Evolutionary conservation across 2,329 filamentous ascomycete species (phyloP).

Genomic region (Diplodia mutila): DNA sequence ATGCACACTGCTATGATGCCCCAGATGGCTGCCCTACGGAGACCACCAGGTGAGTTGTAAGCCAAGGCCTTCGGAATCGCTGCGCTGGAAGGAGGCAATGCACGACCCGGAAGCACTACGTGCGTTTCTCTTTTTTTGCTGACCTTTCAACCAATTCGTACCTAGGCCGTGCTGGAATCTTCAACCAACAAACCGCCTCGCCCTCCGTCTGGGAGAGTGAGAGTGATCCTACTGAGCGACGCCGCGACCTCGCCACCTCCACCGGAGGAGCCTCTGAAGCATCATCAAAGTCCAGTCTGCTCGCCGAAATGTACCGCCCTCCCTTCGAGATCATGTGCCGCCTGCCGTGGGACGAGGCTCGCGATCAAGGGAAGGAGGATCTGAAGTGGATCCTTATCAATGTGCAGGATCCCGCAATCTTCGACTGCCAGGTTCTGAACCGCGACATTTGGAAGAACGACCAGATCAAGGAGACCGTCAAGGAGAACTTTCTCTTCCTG

Average conservation of each 20-base stretch:
- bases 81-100: background rate
- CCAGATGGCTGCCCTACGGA: conserved; percentile 57
- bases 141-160: background rate
- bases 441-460: conserved; percentile 94
- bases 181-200: conserved; percentile 63
- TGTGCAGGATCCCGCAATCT: conserved; percentile 89
- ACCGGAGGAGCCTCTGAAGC: conserved; percentile 68
- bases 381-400: conserved; percentile 97
- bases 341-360: conserved; percentile 79
- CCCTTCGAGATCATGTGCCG: conserved; percentile 87
- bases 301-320: conserved; percentile 90
- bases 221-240: conserved; percentile 51
- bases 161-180: conserved; percentile 61
- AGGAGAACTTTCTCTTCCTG: conserved; percentile 93
- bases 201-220: conserved; percentile 64
- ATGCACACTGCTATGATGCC: conserved; percentile 67
- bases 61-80: background rate
- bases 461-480: conserved; percentile 75
- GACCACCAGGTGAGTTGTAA: conserved; percentile 6
- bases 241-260: conserved; percentile 60
- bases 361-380: conserved; percentile 80
- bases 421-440: conserved; percentile 92
- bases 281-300: conserved; percentile 72
- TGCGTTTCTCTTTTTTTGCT: background rate
- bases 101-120: background rate